Evolutionary conservation across 139 green algal genomes (phyloP), one percentile per base, ranked within the genome.

Genomic region (Axilococcus clingmanii): DNA sequence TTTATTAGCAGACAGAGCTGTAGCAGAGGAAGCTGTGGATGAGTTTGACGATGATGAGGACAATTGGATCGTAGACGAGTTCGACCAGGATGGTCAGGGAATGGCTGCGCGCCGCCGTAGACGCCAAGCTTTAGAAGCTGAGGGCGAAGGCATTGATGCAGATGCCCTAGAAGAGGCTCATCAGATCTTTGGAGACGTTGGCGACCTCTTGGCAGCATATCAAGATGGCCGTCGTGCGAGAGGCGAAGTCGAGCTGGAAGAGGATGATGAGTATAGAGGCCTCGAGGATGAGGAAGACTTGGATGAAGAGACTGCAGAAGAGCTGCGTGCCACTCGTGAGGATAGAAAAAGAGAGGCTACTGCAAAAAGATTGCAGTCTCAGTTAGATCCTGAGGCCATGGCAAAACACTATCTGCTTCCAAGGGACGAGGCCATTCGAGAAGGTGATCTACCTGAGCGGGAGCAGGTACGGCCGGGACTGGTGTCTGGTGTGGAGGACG

Each of bases 1-100:
- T 40, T 19, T 22, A 29, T 29, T 20, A 19, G 52, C 32, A 40
- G 35, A 20, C 22, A 48, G 22, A 28, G 48, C 36, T 34, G 41
- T 30, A 8, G 5, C 34, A 22, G 51, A n/a, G 9, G 51, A 27
- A 3, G 32, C 47, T 36, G 55, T 56, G 2, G 50, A 59, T 30
- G 23, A 63, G 3, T 61, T 75, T 57, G 80, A 79, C 15, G 64
- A 76, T 29, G 74, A 76, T 34, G 68, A 86, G 40, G 81, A 73
- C 11, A 83, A 90, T 63, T 95, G 93, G 67, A 91, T 95, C 29
- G 85, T 88, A 48, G 70, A 90, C 12, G 79, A 91, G 36, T 79
- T 80, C 1, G 63, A 79, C 17, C 80, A 74, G 16, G 44, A 51
- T 14, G 44, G 23, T 16, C 25, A 23, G 14, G 44, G 20, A 33